Conservation (phyloP, 306 rosid species). For the Styphnolobium japonicum region DNA sequence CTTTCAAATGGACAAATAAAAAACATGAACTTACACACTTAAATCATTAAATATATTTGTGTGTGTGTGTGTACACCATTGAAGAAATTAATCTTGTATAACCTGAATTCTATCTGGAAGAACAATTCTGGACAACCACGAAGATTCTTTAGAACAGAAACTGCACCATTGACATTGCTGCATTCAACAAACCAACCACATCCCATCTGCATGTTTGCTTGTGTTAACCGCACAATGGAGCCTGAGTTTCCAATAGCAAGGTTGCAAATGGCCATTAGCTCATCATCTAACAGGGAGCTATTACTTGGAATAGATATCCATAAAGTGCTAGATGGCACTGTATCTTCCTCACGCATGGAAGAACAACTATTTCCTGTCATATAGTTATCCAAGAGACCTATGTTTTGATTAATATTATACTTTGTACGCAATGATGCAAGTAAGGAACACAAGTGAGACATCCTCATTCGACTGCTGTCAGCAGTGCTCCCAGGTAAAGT, state of each 20-base stretch:
- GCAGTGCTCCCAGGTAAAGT: constrained; percentile 57
- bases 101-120: constrained; percentile 81
- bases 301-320: constrained; percentile 56
- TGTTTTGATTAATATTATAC: constrained; percentile 58
- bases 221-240: constrained; percentile 60
- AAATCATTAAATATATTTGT: constrained; percentile 9
- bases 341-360: constrained; percentile 57
- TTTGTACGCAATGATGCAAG: constrained; percentile 54
- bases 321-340: constrained; percentile 49
- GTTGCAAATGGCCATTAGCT: constrained; percentile 62
- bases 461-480: constrained; percentile 47
- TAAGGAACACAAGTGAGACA: constrained; percentile 58
- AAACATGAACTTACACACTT: not conserved
- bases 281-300: constrained; percentile 59
- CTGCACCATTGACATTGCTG: constrained; percentile 63
- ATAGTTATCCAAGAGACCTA: constrained; percentile 47
- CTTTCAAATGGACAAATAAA: not conserved
- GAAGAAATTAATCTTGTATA: constrained; percentile 11
- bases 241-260: constrained; percentile 61
- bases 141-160: constrained; percentile 57
- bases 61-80: not conserved
- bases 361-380: constrained; percentile 44
- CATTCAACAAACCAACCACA: constrained; percentile 82
- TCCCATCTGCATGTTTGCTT: constrained; percentile 55
- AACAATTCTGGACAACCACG: constrained; percentile 70